Percentiles rank a stretch among this genome's conserved stretches.
phyloP scores from a whole-genome alignment of 148 eudicot genomes.

The Fagopyrum homotropicum region DNA sequence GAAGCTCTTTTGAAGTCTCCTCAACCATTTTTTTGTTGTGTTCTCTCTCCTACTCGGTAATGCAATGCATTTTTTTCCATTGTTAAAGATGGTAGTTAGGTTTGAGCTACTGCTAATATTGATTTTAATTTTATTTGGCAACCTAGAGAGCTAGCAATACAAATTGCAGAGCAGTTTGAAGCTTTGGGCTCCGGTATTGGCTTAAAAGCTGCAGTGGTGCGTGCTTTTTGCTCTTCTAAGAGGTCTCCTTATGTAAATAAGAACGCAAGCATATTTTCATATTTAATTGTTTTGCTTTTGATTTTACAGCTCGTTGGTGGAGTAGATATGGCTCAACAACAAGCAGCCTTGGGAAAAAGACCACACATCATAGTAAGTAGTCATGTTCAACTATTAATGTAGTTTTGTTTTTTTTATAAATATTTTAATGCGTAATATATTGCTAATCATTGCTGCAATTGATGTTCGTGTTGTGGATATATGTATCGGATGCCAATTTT shows the following conservation, averaged over 20 bases:
- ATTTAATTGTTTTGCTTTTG: background rate
- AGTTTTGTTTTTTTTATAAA: background rate
- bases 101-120: background rate
- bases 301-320: conserved; percentile 70
- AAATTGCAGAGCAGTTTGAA: conserved; percentile 89
- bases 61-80: background rate
- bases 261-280: background rate
- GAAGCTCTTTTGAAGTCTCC: conserved; percentile 64
- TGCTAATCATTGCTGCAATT: background rate
- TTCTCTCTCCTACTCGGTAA: conserved; percentile 82
- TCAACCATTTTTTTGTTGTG: conserved; percentile 68
- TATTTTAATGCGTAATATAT: background rate
- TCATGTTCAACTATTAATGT: background rate
- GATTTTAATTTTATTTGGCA: background rate
- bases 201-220: conserved; percentile 75
- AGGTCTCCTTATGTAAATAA: background rate
- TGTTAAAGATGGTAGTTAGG: background rate
- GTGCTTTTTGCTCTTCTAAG: conserved; percentile 10
- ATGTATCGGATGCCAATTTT: background rate
- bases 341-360: conserved; percentile 44
- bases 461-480: background rate
- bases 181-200: conserved; percentile 80
- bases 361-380: conserved; percentile 63
- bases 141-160: conserved; percentile 82
- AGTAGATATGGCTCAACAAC: conserved; percentile 46